Base-by-base conservation (phyloP, 2,329 filamentous ascomycete genomes). In the Alternaria solani region DNA sequence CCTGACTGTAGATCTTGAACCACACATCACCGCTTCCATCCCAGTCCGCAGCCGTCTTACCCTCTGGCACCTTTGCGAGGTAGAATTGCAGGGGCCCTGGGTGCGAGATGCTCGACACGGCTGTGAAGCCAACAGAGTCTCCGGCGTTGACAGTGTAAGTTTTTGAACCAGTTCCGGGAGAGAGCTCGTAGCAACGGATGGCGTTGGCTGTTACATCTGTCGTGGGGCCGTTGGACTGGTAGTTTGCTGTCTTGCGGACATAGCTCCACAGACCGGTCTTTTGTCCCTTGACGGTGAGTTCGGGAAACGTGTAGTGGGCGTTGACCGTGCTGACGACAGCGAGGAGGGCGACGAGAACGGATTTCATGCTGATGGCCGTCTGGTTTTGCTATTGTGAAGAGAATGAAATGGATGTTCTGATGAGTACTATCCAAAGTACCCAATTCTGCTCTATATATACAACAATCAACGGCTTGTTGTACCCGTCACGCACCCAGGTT, bases 11-110 rank as follows among this genome's bases (percentile, higher is more conserved):
- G 28, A 78, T 75, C 62, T 79, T 79, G 61, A 78, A 78, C 76
- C 77, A 79, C 30, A 77, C 76, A 30, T 71, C 61, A 2, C 76
- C 76, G 7, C 65, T 65, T 41, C 75, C 75, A 51, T 77, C 73
- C 70, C 72, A 78, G 4, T 57, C 67, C 0, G 64, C 66, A 1
- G 71, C 70, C 1, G 68, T 72, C 47, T 72, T 55, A 7, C 73
- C 75, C 1, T 55, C 48, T 1, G 77, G 77, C 2, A 73, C 77
- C 59, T 78, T 76, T 16, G 77, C 77, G 60, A 79, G 70, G 67
- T 79, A 79, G 60, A 79, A 79, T 53, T 77, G 75, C 9, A 79
- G 59, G 0, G 76, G 75, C 2, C 76, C 76, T 5, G 69, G 75
- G 55, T 78, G 76, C 55, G 71, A 74, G 52, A 79, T 74, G 36